phyloP scores from a whole-genome alignment of 2,329 filamentous ascomycete genomes.

The Emmonsiellopsis sp. region DNA sequence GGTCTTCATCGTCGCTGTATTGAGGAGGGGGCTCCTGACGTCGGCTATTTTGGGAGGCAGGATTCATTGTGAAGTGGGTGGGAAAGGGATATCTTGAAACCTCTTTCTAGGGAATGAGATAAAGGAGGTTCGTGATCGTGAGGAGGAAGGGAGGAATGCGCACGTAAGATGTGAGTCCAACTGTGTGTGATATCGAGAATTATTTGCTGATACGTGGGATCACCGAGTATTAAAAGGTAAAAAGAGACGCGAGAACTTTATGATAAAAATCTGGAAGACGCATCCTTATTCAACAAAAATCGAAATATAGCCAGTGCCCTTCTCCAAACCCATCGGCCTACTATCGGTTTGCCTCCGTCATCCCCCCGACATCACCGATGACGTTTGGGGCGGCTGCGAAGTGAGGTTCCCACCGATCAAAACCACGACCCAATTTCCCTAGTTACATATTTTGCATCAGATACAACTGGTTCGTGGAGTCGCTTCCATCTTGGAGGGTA shows the following conservation, averaged over 20 bases:
- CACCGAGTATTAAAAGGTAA: neutral
- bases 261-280: neutral
- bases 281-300: neutral
- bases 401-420: too few species aligned
- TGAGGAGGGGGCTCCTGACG: constrained; percentile 1
- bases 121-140: neutral
- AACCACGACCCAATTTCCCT: too few species aligned
- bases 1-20: constrained; percentile 5
- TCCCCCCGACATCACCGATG: too few species aligned
- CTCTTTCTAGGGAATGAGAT: neutral
- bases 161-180: neutral
- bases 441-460: too few species aligned
- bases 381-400: too few species aligned
- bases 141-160: neutral
- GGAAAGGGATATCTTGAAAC: neutral
- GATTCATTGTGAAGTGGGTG: neutral
- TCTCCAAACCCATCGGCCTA: neutral
- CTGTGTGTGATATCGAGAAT: neutral
- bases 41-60: neutral
- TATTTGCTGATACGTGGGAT: neutral
- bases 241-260: neutral
- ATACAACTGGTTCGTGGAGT: too few species aligned
- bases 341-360: neutral
- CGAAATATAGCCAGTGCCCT: neutral
- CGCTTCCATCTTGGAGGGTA: too few species aligned